phyloP scores from a whole-genome alignment of 225 moss, liverwort and hornwort species.

The Sphagnum tenellum region DNA sequence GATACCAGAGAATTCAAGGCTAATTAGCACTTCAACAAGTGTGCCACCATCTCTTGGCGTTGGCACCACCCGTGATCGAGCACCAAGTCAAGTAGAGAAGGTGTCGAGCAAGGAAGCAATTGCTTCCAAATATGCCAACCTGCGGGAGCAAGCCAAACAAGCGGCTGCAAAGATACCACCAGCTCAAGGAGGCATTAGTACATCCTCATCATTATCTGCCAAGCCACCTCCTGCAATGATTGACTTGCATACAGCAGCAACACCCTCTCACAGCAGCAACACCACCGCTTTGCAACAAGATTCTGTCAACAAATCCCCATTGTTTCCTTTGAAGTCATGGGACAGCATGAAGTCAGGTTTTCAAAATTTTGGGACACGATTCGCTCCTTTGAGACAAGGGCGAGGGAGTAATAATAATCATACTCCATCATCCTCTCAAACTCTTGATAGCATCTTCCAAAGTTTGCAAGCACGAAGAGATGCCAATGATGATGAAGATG shows the following conservation, averaged over 20 bases:
- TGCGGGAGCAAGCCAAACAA: slow-evolving; percentile 25
- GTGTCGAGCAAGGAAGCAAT: slow-evolving; percentile 55
- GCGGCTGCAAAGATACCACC: slow-evolving; percentile 4
- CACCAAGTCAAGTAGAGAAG: slow-evolving; percentile 21
- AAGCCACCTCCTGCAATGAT: slow-evolving; percentile 21
- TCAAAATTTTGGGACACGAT: slow-evolving; percentile 69
- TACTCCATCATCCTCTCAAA: slow-evolving; percentile 61
- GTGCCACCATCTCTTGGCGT: slow-evolving; percentile 22
- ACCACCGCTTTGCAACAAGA: slow-evolving; percentile 9
- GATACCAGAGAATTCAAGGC: slow-evolving; percentile 16
- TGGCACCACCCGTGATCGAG: slow-evolving; percentile 17
- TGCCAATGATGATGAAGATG: slow-evolving; percentile 61
- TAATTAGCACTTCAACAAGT: slow-evolving; percentile 1
- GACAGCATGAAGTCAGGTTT: slow-evolving; percentile 72
- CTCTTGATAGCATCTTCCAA: slow-evolving; percentile 87
- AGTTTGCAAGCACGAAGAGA: slow-evolving; percentile 64
- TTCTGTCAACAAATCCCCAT: slow-evolving; percentile 4
- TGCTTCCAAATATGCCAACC: slow-evolving; percentile 57
- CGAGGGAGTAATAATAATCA: slow-evolving; percentile 24
- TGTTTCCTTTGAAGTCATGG: slow-evolving; percentile 60
- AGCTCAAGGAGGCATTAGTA: slow-evolving; percentile 1
- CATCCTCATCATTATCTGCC: slow-evolving; percentile 9
- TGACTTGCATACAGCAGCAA: slow-evolving; percentile 33
- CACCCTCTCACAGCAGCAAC: not conserved
- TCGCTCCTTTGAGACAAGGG: slow-evolving; percentile 91